A percentile compares a stretch with the other conserved stretches of the same genome.
These are phyloP conservation scores for Claviceps sp. DNA, from an alignment of 2,329 filamentous ascomycete species.

Conservation along the genomic window DNA sequence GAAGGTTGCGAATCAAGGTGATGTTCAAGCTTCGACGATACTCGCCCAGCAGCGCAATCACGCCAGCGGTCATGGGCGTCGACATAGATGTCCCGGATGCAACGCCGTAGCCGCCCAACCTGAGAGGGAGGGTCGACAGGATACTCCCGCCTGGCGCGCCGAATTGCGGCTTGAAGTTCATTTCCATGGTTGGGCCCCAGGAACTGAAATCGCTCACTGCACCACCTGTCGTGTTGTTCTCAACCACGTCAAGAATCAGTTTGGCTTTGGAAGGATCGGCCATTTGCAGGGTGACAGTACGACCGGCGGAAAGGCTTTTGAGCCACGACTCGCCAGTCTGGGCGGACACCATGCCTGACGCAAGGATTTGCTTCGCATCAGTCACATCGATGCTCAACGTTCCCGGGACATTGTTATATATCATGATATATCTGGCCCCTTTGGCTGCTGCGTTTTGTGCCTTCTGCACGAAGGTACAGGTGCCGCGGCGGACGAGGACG, in stretches of 20 bases:
- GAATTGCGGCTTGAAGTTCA: conserved; percentile 26
- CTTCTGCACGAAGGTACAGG: conserved; percentile 22
- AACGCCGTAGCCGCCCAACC: conserved; percentile 24
- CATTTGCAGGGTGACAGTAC: conserved; percentile 25
- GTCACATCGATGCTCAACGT: conserved; percentile 5
- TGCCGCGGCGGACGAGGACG: conserved; percentile 40
- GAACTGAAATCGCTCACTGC: conserved; percentile 11
- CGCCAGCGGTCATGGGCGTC: conserved; percentile 27
- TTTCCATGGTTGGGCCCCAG: conserved; percentile 29
- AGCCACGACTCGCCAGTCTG: conserved; percentile 35
- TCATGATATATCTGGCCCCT: conserved; percentile 46
- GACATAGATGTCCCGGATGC: conserved; percentile 35
- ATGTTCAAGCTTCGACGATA: conserved; percentile 30
- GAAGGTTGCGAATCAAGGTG: conserved; percentile 27
- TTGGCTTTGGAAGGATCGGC: conserved; percentile 11
- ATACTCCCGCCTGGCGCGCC: conserved; percentile 27
- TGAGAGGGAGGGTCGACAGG: conserved; percentile 30
- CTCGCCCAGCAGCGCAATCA: conserved; percentile 25
- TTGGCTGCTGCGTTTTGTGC: conserved; percentile 13
- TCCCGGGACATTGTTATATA: conserved; percentile 41
- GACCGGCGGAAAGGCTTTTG: conserved; percentile 22
- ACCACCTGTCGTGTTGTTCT: conserved; percentile 2
- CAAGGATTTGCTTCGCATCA: conserved; percentile 19
- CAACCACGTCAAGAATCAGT: not conserved
- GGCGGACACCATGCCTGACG: conserved; percentile 11